phyloP scores from a whole-genome alignment of 257 asterid species.

The Datura wrightii region DNA sequence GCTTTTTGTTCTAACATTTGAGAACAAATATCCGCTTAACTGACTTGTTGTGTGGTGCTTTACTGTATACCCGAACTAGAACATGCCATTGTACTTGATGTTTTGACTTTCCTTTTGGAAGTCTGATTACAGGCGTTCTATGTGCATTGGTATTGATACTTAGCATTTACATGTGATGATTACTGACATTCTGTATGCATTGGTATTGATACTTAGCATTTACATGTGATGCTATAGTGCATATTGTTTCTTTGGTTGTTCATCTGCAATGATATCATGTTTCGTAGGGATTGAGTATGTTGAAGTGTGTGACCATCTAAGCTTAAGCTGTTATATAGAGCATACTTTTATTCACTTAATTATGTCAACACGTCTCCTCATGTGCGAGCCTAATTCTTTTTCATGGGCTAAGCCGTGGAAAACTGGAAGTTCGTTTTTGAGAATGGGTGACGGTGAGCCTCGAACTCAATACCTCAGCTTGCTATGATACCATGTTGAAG shows the following conservation, averaged over 20 bases:
- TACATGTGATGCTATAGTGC: slow-evolving; percentile 2
- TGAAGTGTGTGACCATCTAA: neutral
- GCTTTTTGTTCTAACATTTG: neutral
- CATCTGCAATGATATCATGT: neutral
- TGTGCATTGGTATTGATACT: neutral
- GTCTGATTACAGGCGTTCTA: slow-evolving; percentile 7
- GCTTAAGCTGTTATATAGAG: neutral
- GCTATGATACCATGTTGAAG: neutral
- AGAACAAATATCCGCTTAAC: neutral
- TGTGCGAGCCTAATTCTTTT: neutral
- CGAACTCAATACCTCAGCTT: neutral
- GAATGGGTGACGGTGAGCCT: neutral
- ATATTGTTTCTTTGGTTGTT: slow-evolving; percentile 3
- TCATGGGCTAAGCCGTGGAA: neutral
- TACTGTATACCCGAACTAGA: neutral
- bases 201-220: neutral
- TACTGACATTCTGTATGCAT: neutral
- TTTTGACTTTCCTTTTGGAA: slow-evolving; percentile 14
- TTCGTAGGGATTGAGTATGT: neutral
- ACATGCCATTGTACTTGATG: neutral
- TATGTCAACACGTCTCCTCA: neutral
- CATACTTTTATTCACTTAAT: neutral
- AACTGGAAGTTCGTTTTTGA: neutral
- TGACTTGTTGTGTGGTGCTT: neutral
- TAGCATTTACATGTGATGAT: neutral